Conservation (phyloP, 2,329 filamentous ascomycete species). For the Monilinia polystroma region DNA sequence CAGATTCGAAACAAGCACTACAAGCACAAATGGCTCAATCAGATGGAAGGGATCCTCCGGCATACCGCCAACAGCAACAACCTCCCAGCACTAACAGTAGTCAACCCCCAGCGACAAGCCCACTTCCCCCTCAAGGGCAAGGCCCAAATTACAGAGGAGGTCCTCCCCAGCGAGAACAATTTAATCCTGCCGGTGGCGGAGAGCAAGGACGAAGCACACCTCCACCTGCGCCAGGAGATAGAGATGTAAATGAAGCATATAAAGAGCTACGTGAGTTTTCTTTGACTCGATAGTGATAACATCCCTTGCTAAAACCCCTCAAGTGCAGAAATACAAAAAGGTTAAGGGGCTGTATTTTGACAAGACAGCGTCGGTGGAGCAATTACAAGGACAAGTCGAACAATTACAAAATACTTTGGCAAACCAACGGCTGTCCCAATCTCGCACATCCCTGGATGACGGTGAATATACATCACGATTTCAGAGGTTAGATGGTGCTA, state of each 20-base stretch:
- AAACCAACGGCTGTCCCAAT: conserved; percentile 91
- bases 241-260: conserved; percentile 41
- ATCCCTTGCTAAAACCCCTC: conserved; percentile 24
- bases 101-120: conserved; percentile 34
- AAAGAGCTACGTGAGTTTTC: conserved; percentile 45
- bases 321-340: conserved; percentile 95
- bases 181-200: conserved; percentile 32
- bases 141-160: conserved; percentile 39
- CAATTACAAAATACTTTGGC: conserved; percentile 96
- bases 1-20: conserved; percentile 35
- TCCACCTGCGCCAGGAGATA: conserved; percentile 41
- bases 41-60: conserved; percentile 37
- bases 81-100: conserved; percentile 31
- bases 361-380: conserved; percentile 83
- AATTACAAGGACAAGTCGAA: conserved; percentile 87
- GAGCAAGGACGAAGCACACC: conserved; percentile 50
- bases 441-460: conserved; percentile 90
- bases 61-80: conserved; percentile 34
- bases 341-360: conserved; percentile 98
- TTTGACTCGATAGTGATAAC: background rate
- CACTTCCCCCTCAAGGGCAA: conserved; percentile 29
- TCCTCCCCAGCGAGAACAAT: conserved; percentile 39
- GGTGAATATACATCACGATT: conserved; percentile 90
- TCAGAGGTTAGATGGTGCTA: conserved; percentile 85
- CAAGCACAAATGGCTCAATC: conserved; percentile 31